These are phyloP conservation scores for Medicago arabica DNA, from an alignment of 306 rosid species.

Conservation along the genomic window DNA sequence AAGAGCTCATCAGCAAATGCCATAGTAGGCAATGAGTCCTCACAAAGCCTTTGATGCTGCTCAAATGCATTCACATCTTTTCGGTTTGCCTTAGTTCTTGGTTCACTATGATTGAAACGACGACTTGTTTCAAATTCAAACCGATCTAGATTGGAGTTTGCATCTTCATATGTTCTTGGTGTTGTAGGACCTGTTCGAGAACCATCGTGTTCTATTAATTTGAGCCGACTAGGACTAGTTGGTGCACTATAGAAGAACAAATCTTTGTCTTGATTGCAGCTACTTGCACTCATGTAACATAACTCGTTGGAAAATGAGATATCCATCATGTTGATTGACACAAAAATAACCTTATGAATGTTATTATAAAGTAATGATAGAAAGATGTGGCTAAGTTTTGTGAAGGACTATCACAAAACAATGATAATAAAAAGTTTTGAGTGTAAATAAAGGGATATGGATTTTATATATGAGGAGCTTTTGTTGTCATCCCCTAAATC, in stretches of 20 bases:
- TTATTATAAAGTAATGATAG: constrained; percentile 27
- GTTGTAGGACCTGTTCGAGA: constrained; percentile 50
- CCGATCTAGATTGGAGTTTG: constrained; percentile 50
- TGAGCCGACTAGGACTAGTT: constrained; percentile 62
- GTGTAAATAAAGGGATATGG: constrained; percentile 42
- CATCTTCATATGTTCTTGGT: constrained; percentile 53
- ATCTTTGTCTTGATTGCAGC: constrained; percentile 43
- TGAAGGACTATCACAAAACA: constrained; percentile 1
- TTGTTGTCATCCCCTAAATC: constrained; percentile 42
- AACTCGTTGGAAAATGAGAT: constrained; percentile 45
- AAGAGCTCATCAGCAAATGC: constrained; percentile 88
- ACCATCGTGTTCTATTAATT: constrained; percentile 29
- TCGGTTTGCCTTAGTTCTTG: constrained; percentile 27
- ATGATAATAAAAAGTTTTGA: constrained; percentile 21
- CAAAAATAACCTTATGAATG: neutral
- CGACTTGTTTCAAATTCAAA: constrained; percentile 73
- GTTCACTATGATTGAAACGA: constrained; percentile 41
- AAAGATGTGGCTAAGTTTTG: constrained; percentile 4
- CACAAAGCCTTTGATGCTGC: constrained; percentile 27
- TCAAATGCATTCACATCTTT: constrained; percentile 11
- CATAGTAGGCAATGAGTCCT: constrained; percentile 55
- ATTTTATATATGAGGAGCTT: constrained; percentile 34
- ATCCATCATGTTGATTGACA: constrained; percentile 47
- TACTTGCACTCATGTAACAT: constrained; percentile 44
- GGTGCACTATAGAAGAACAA: constrained; percentile 71